Evolutionary conservation across 495 filamentous ascomycete genomes (phyloP), one percentile per base, ranked within the genome.

Genomic region (Lasiosphaeria hispida): DNA sequence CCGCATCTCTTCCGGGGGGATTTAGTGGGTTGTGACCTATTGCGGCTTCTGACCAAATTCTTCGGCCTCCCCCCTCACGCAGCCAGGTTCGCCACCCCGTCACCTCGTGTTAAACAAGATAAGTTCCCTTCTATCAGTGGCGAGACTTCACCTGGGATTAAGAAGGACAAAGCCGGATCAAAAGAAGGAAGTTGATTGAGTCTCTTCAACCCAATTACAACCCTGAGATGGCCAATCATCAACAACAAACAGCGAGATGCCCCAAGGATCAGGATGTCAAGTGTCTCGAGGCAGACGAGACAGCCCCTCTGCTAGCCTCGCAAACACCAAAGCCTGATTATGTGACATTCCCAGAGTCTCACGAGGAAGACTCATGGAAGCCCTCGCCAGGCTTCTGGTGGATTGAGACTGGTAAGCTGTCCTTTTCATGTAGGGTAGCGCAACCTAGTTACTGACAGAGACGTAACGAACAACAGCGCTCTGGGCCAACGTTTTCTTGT

Each of bases 401-500:
- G 69, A 70, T 75, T 9, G 71, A 75, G 53, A 68, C 64, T 19
- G 69, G 72, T 73, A 63, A 17, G 65, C 47, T 38, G 41, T 14
- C 30, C 10, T 9, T 23, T 23, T 35, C 33, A 10, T 13, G 39
- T 15, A 4, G 18, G 35, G 43, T 7, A 0, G 9, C 7, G 36
- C 7, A 19, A 15, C 60, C 5, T 14, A 40, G 10, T 30, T 23
- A 13, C 34, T 37, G 36, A 43, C 57, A 35, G 53, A 52, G 44
- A 19, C 14, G 13, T 13, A 30, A 8, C 63, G 60, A 66, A 69
- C n/a, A 49, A 65, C 57, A 79, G 81, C 82, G 1, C 80, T 87
- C 39, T 84, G 85, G 77, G 76, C 82, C 36, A 86, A 86, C 48
- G 83, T 87, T 8, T 87, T 88, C 49, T 75, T 88, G 4, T 77